Conservation (phyloP, 1,284 basidiomycete species). For the Apiotrichum mycotoxinovorans region DNA sequence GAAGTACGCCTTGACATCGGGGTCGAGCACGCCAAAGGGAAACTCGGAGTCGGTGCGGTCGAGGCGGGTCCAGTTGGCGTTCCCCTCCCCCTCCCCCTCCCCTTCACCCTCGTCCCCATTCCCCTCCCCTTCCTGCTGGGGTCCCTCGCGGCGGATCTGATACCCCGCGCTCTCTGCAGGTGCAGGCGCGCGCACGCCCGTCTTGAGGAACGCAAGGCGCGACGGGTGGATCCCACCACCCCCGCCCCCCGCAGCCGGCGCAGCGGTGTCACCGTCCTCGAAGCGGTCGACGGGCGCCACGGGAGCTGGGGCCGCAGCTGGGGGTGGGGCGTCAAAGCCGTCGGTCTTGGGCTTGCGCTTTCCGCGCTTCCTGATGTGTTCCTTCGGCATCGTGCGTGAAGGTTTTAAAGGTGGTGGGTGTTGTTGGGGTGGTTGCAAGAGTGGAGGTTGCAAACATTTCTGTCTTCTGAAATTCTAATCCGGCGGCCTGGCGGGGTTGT, state of each 20-base stretch:
- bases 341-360: conserved; percentile 47
- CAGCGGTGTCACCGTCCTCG: background rate
- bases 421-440: background rate
- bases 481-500: no score
- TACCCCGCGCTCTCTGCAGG: background rate
- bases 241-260: conserved; percentile 1
- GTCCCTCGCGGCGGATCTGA: background rate
- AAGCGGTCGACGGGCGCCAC: conserved; percentile 1
- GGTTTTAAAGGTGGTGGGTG: conserved; percentile 1
- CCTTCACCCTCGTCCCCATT: conserved; percentile 11
- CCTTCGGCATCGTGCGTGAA: conserved; percentile 41
- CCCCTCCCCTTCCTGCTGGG: conserved; percentile 1
- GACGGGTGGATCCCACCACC: conserved; percentile 40
- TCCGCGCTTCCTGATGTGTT: conserved; percentile 48
- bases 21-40: conserved; percentile 81
- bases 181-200: conserved; percentile 17
- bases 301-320: background rate
- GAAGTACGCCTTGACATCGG: conserved; percentile 87
- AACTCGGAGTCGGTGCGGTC: conserved; percentile 59
- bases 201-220: conserved; percentile 36
- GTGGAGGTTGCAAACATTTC: background rate
- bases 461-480: background rate
- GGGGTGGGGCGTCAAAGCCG: background rate
- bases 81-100: conserved; percentile 2
- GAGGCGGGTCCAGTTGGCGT: conserved; percentile 34